Evolutionary conservation across 2,329 filamentous ascomycete species (phyloP).

Genomic region (Fonsecaea monophora): DNA sequence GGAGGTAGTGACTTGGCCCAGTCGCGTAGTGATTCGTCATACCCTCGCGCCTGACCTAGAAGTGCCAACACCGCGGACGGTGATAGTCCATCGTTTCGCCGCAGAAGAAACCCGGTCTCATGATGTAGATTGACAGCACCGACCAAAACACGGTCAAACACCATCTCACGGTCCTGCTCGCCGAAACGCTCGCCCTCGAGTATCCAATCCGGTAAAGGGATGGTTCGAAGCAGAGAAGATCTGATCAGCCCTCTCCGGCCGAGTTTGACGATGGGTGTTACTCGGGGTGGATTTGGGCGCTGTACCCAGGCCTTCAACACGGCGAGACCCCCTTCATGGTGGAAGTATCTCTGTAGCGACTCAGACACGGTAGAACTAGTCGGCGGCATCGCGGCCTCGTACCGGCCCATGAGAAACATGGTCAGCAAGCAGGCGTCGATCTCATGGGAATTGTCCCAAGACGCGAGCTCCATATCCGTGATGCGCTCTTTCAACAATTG

Average conservation of each 20-base stretch:
- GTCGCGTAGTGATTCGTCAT: slow-evolving; percentile 19
- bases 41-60: slow-evolving; percentile 8
- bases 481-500: slow-evolving; percentile 28
- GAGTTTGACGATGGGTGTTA: slow-evolving; percentile 40
- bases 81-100: background rate
- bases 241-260: slow-evolving; percentile 41
- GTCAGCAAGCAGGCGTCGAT: slow-evolving; percentile 37
- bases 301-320: slow-evolving; percentile 43
- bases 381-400: slow-evolving; percentile 28
- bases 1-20: slow-evolving; percentile 17
- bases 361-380: background rate
- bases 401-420: slow-evolving; percentile 36
- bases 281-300: background rate
- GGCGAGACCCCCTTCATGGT: slow-evolving; percentile 43
- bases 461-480: background rate
- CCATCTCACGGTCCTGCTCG: slow-evolving; percentile 40
- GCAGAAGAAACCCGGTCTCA: slow-evolving; percentile 9
- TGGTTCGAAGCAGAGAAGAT: slow-evolving; percentile 38
- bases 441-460: background rate
- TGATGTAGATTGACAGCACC: slow-evolving; percentile 37
- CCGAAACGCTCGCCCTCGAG: slow-evolving; percentile 41
- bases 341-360: slow-evolving; percentile 45
- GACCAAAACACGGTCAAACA: slow-evolving; percentile 42
- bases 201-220: slow-evolving; percentile 43
- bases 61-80: slow-evolving; percentile 8